Base-by-base conservation (phyloP, 306 rosid species). In the Oxytropis ochrocephala region DNA sequence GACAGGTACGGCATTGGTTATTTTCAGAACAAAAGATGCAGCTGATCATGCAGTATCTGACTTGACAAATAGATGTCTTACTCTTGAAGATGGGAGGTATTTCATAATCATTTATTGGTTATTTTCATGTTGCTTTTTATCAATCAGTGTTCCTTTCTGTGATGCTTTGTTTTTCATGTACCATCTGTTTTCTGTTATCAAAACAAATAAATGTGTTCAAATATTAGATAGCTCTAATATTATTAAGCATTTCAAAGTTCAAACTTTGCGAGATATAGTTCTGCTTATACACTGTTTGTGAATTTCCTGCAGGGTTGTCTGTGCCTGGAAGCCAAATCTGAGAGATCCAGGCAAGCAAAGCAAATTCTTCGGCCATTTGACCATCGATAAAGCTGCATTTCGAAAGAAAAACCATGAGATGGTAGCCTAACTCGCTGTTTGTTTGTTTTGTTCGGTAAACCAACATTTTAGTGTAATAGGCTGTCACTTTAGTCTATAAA, bases 1-100 rank as follows among this genome's bases (percentile, higher is more conserved):
- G 11, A 80, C 75, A 89, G 96, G 91, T 32, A 78, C 78, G 71
- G 96, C 96, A 41, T 71, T 87, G 73, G 84, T 85, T 36, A 78
- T 89, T 71, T 89, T 89, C 79, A 76, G 74, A 80, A 75, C 84
- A 50, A 74, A 69, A 64, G 44, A 24, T 39, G 87, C 78, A 52
- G 93, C 93, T 35, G 78, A 71, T 14, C 14, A 38, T 55, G 87
- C 89, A 30, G 17, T 85, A 59, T 50, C 8, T 4, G 48, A 71
- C 72, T 75, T 85, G 70, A 68, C 21, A 7, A 69, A 30, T 51
- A 76, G 76, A 81, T 83, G 87, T 81, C 91, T 89, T 69, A 43
- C 75, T 60, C 81, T 81, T 30, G 81, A 51, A 18, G 84, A 80
- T 54, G 87, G 87, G 60, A 89, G 96, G 96, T 87, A 67, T 24